Conservation (phyloP, 331 rosid genomes). For the Acacia pycnantha region DNA sequence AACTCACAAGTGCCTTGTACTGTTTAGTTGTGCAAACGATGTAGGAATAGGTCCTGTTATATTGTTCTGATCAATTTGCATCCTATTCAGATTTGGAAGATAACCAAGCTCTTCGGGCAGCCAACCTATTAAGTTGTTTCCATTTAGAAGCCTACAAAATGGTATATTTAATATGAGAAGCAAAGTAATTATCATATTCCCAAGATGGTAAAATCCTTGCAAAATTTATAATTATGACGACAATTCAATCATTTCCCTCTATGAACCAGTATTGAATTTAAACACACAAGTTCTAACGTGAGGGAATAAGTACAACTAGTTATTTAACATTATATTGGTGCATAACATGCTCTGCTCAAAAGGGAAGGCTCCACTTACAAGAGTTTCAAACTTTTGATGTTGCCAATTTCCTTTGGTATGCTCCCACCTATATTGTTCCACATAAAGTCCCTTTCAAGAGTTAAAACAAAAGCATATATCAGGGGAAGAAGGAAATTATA, state of each 20-base stretch:
- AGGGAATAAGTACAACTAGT: neutral
- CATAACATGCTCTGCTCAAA: constrained; percentile 18
- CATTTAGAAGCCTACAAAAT: constrained; percentile 69
- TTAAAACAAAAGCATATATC: constrained; percentile 27
- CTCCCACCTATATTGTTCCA: constrained; percentile 83
- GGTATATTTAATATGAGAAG: constrained; percentile 18
- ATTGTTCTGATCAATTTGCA: constrained; percentile 70
- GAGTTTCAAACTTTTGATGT: constrained; percentile 60
- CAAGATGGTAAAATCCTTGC: neutral
- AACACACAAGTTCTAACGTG: neutral
- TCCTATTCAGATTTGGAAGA: constrained; percentile 57
- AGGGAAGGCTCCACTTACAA: constrained; percentile 60
- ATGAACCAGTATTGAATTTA: constrained; percentile 15
- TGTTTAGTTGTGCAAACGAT: constrained; percentile 70
- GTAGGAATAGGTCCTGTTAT: constrained; percentile 74
- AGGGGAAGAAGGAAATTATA: constrained; percentile 31
- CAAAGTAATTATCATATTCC: neutral
- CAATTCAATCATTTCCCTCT: neutral
- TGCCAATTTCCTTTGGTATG: constrained; percentile 86
- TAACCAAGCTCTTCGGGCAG: constrained; percentile 80
- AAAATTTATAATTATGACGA: neutral
- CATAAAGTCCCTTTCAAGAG: constrained; percentile 80
- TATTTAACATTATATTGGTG: neutral
- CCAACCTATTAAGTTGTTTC: constrained; percentile 69
- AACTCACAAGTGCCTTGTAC: constrained; percentile 74